Base-by-base conservation (phyloP, 2,329 filamentous ascomycete species). In the Ustulina deusta region DNA sequence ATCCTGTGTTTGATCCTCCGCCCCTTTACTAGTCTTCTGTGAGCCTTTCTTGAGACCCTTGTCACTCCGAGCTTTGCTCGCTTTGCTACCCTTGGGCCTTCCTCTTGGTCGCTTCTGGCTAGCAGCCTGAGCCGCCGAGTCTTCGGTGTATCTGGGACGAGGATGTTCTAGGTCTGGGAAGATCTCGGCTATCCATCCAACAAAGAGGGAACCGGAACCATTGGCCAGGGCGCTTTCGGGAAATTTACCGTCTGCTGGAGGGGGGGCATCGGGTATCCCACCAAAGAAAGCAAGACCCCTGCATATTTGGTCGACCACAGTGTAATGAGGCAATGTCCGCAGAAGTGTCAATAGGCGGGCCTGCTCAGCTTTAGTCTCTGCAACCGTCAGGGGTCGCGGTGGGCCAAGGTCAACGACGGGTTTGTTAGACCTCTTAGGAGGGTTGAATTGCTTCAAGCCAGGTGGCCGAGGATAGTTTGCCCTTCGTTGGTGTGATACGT, bases 251-350 rank as follows among this genome's bases (percentile, higher is more conserved):
- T 85, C 81, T 32, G 82, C 77, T 0, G 83, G 81, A n/a, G 85
- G 83, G 7, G 85, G 84, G 4, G 83, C 84, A 32, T 84, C 85
- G 42, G 87, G 86, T 52, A 87, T 83, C 29, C 88, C 87, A 7
- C 89, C 88, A 76, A 90, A 90, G 71, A 88, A 90, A n/a, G 85
- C 83, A 61, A 90, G 75, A 1, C 86, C 88, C 71, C 85, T 89
- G 74, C 87, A 90, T 38, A 91, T 80, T 73, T 89, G 87, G 67
- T 90, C 87, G 22, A 90, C 87, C 0, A 90, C 86, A 2, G 82
- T 79, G 9, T 83, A 73, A 10, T 88, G 88, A 69, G 86, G 83
- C 11, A 90, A 78, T 48, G 82, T 85, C 55, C 85, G 83, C 22
- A 91, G 77, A 13, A 90, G 78, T 5, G 84, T 86, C 52, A 90